Base-by-base conservation (phyloP, 139 green algal genomes). In the Chlorella sp. region DNA sequence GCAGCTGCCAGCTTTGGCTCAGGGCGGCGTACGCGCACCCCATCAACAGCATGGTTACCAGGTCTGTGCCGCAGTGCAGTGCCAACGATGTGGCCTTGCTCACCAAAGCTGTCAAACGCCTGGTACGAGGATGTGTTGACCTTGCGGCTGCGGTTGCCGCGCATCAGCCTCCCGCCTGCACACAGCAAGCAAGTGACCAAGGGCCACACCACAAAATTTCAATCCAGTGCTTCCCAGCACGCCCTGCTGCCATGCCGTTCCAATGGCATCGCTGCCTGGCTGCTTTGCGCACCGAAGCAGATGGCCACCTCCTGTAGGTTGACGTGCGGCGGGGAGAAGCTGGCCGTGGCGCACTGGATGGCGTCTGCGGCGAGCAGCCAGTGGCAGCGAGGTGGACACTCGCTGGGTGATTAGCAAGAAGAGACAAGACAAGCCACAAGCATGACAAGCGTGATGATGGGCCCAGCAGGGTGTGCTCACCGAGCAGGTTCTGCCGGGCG, bases 401-500 rank as follows among this genome's bases (percentile, higher is more conserved):
- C n/a, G n/a, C n/a, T n/a, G n/a, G n/a, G n/a, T n/a, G n/a, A n/a
- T n/a, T n/a, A n/a, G n/a, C n/a, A n/a, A n/a, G n/a, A n/a, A n/a
- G n/a, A n/a, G n/a, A n/a, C n/a, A n/a, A n/a, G n/a, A n/a, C n/a
- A n/a, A n/a, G n/a, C n/a, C n/a, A 60, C 49, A 20, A n/a, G 49
- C 49, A 60, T 60, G 49, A 60, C n/a, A n/a, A n/a, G n/a, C n/a
- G n/a, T n/a, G n/a, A 4, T 23, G 61, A 67, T 27, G n/a, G 3
- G 61, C 61, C 24, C 2, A 31, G 63, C 33, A 36, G 5, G 29
- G 27, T 55, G 27, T 26, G 63, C 67, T 24, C 27, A 72, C 67
- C 88, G 14, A 97, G 87, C 62, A 97, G 83, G 79, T 97, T 97
- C 72, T 96, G 91, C 1, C 93, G 77, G 1, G 92, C 93, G 55